A percentile compares a stretch with the other conserved stretches of the same genome.
Conservation (phyloP, 257 asterid genomes). For the Primulina huaijiensis region DNA sequence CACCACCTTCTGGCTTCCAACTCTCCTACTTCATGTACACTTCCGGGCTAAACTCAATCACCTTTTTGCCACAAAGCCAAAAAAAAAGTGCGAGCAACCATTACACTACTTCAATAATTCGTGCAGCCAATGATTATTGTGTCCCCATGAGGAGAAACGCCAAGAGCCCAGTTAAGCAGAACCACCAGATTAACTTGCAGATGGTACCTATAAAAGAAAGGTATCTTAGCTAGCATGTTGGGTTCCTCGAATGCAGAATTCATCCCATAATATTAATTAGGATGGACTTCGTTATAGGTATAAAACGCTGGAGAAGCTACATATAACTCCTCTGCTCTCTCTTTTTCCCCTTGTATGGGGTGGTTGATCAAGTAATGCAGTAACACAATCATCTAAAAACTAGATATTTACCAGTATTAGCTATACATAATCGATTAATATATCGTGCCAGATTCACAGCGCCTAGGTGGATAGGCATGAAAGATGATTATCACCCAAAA, state of each 20-base stretch:
- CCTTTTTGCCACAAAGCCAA: slow-evolving; percentile 18
- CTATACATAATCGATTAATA: background rate
- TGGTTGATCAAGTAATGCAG: background rate
- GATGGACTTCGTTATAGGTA: no score
- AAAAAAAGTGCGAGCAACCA: slow-evolving; percentile 29
- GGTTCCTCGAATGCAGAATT: no score
- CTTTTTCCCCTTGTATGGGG: background rate
- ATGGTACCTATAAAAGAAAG: slow-evolving; percentile 19
- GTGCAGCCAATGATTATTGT: slow-evolving; percentile 19
- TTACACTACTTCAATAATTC: background rate
- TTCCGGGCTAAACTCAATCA: slow-evolving; percentile 20
- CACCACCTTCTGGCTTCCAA: slow-evolving; percentile 49
- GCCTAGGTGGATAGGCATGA: slow-evolving; percentile 15
- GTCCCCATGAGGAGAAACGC: slow-evolving; percentile 31
- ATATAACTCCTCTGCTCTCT: no score
- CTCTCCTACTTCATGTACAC: slow-evolving; percentile 31
- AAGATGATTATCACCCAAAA: slow-evolving; percentile 11
- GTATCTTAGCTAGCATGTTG: no score
- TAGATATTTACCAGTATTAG: background rate
- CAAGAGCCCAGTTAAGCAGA: slow-evolving; percentile 32
- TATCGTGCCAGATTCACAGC: slow-evolving; percentile 9
- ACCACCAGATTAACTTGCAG: slow-evolving; percentile 32
- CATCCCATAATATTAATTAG: no score
- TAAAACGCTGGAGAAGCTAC: no score
- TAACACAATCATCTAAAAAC: background rate